A percentile compares a stretch with the other conserved stretches of the same genome.
phyloP scores from a whole-genome alignment of 2,329 filamentous ascomycete genomes.

The Seiridium cupressi region DNA sequence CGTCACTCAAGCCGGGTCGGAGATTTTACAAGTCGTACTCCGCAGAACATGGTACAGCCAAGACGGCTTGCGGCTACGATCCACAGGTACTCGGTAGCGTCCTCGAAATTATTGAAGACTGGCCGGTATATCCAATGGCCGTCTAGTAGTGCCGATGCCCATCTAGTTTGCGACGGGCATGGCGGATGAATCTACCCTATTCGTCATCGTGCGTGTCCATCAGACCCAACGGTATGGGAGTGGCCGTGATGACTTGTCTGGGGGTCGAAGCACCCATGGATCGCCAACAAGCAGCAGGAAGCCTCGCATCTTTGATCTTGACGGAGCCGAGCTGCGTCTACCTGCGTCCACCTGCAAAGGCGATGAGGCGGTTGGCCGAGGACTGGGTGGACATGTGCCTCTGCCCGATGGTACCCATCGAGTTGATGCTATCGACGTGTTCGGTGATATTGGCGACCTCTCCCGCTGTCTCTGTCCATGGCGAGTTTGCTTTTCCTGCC shows the following conservation, averaged over 20 bases:
- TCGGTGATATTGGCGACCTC: background rate
- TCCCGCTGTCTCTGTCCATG: background rate
- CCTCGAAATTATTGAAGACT: too few relatives aligned
- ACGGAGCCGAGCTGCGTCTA: background rate
- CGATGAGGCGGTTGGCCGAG: background rate
- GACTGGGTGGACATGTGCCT: background rate
- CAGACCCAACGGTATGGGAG: constrained; percentile 9
- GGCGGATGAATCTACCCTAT: background rate
- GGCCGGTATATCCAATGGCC: too few relatives aligned
- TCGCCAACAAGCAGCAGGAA: background rate
- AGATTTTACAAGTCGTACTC: background rate
- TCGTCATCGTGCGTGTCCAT: constrained; percentile 5
- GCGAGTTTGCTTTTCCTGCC: background rate
- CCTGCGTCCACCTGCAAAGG: background rate
- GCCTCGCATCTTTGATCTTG: background rate
- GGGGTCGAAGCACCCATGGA: background rate
- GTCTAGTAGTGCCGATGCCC: too few relatives aligned
- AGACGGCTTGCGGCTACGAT: background rate
- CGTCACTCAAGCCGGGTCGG: constrained; percentile 10
- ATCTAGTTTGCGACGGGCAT: too few relatives aligned
- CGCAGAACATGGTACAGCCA: background rate
- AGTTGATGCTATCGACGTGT: background rate
- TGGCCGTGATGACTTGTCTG: constrained; percentile 1
- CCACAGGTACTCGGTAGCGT: background rate
- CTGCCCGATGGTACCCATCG: constrained; percentile 1